Evolutionary conservation across 2,329 filamentous ascomycete genomes (phyloP), one percentile per base, ranked within the genome.

Genomic region (Bipolaris cookei): DNA sequence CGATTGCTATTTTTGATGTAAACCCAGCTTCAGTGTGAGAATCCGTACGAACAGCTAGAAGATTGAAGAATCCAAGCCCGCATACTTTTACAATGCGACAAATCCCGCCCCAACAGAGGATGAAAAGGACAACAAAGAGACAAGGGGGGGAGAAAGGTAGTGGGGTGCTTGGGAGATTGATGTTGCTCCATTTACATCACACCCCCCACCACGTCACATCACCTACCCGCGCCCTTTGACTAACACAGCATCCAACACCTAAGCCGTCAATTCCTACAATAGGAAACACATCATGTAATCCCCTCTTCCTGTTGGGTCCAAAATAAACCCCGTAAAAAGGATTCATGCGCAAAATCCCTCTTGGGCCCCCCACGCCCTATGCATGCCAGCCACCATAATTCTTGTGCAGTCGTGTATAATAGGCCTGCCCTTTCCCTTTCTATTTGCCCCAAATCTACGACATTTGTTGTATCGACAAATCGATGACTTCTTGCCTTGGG

Each of bases 151-250:
- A 28, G 25, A 28, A 28, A 28, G 25, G 25, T 28, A 28, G 25
- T 28, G 25, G 25, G 25, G 25, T 28, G 8, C 25, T 28, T 28
- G 25, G 8, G 6, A 4, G 25, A 28, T 28, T 2, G 3, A 16
- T 16, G 16, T 16, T 38, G 35, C 35, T 8, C n/a, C n/a, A 10
- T 35, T n/a, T 35, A 5, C 35, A 38, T 38, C 35, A 18, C 35
- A 38, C n/a, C n/a, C 14, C 35, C 35, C n/a, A 16, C 35, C 35
- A 38, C 16, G 4, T 44, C 21, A 11, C 23, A 30, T 28, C 25
- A 44, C 23, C 23, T 44, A 41, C 42, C 42, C 42, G 30, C 25
- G 42, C 42, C 42, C 23, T 44, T 44, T 28, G 23, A 44, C 42
- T 44, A 44, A 30, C 25, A n/a, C 42, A 44, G 42, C 16, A 44